These are phyloP conservation scores for Tuber magnatum DNA, from an alignment of 495 filamentous ascomycete species.

Conservation along the genomic window DNA sequence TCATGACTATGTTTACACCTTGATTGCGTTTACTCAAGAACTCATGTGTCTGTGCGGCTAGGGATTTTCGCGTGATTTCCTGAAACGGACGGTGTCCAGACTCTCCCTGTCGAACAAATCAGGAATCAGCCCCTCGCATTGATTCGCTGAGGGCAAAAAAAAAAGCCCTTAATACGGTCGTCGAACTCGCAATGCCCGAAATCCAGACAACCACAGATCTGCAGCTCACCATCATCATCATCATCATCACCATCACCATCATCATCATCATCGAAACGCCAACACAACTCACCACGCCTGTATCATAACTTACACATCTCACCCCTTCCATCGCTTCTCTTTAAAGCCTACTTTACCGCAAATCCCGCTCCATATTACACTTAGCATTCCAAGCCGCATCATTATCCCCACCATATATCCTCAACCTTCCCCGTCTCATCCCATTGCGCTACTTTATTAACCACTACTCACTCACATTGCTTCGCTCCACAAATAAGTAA, in stretches of 20 bases:
- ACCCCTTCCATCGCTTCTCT: not conserved
- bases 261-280: not conserved
- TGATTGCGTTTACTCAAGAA: not conserved
- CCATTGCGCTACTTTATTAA: not conserved
- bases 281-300: slow-evolving; percentile 2
- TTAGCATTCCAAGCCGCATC: not conserved
- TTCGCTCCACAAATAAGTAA: not conserved
- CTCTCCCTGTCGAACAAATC: not conserved
- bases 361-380: not conserved
- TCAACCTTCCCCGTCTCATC: not conserved
- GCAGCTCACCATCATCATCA: not conserved
- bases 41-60: not conserved
- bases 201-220: not conserved
- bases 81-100: not conserved
- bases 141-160: not conserved
- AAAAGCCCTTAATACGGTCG: not conserved
- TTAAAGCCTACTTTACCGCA: not conserved
- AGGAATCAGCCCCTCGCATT: not conserved
- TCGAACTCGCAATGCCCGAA: not conserved
- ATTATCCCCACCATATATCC: not conserved
- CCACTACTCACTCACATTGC: not conserved
- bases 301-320: not conserved
- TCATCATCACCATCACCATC: not conserved
- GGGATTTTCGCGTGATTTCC: not conserved
- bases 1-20: not conserved